Evolutionary conservation across 768 basidiomycete species (phyloP), one percentile per base, ranked within the genome.

Genomic region (Trametes elegans): DNA sequence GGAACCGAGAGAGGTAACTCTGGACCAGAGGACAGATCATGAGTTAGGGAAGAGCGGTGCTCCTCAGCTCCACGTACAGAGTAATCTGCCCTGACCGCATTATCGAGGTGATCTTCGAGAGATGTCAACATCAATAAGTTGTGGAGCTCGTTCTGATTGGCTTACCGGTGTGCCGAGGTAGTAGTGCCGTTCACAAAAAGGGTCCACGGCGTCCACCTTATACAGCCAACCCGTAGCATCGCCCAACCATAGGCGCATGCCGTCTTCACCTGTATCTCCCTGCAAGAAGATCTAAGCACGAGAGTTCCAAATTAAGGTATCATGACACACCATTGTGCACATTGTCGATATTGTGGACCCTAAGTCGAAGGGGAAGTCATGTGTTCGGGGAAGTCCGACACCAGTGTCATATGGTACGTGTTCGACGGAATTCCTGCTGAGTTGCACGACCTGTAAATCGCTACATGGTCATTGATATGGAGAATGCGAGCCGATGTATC

Each of bases 1-100:
- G 8, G 57, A 54, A 10, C 57, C 57, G 3, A 59, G 19, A 7
- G 57, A 59, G 2, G 57, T 59, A 5, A 49, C 57, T 7, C 57
- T 59, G 28, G 5, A 23, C 11, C 3, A 1, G 19, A 11, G 24
- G 2, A 53, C 1, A 11, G 19, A 3, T 21, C 18, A 40, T 26
- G 3, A n/a, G 16, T 26, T 7, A 3, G 3, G 1, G 16, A 0
- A 16, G n/a, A 46, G 10, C n/a, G n/a, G n/a, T n/a, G n/a, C n/a
- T n/a, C n/a, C n/a, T n/a, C n/a, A n/a, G n/a, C n/a, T n/a, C n/a
- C 16, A 34, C 32, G 7, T 23, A 51, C 49, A 51, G 34, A 3
- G 29, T 51, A 2, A 19, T 38, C 5, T 16, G 21, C 6, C 23
- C 24, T 11, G 56, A 45, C 2, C 42, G 42, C 3, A 27, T 21